Conservation (phyloP, 2,329 filamentous ascomycete genomes). For the Pyrenochaeta sp. region DNA sequence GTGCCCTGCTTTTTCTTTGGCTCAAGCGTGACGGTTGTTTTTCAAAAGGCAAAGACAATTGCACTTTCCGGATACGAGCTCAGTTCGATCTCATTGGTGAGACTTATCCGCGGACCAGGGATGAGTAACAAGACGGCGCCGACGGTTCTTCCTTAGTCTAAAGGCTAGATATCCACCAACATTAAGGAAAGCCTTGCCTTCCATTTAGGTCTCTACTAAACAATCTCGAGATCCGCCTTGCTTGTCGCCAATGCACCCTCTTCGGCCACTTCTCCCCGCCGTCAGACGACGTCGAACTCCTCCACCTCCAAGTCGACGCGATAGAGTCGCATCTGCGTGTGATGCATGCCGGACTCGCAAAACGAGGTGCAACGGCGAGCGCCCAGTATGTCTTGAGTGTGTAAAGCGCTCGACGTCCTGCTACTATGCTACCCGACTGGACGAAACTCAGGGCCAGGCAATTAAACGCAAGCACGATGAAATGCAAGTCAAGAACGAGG, state of each 20-base stretch:
- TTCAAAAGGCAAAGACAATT: too few relatives aligned
- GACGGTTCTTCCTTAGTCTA: too few relatives aligned
- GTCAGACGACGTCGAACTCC: conserved; percentile 7
- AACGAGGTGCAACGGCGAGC: conserved; percentile 15
- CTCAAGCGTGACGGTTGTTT: too few relatives aligned
- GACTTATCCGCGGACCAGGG: too few relatives aligned
- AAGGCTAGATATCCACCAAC: too few relatives aligned
- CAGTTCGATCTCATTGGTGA: too few relatives aligned
- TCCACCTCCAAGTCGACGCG: conserved; percentile 3
- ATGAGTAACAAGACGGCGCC: too few relatives aligned
- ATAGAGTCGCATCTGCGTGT: conserved; percentile 15
- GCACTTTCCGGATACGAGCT: too few relatives aligned
- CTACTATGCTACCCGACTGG: conserved; percentile 8
- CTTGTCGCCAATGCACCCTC: conserved; percentile 2
- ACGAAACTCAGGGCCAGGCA: conserved; percentile 15
- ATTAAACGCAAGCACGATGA: conserved; percentile 21
- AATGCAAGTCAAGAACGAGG: conserved; percentile 17
- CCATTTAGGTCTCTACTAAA: too few relatives aligned
- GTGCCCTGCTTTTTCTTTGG: too few relatives aligned
- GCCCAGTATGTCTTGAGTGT: conserved; percentile 11
- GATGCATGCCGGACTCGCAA: conserved; percentile 13
- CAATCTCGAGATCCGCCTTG: too few relatives aligned
- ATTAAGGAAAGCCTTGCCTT: too few relatives aligned
- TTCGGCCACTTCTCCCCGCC: conserved; percentile 14
- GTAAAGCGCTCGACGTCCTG: conserved; percentile 10